Base-by-base conservation (phyloP, 176 grass and related monocot genomes). In the Oryza coarctata region DNA sequence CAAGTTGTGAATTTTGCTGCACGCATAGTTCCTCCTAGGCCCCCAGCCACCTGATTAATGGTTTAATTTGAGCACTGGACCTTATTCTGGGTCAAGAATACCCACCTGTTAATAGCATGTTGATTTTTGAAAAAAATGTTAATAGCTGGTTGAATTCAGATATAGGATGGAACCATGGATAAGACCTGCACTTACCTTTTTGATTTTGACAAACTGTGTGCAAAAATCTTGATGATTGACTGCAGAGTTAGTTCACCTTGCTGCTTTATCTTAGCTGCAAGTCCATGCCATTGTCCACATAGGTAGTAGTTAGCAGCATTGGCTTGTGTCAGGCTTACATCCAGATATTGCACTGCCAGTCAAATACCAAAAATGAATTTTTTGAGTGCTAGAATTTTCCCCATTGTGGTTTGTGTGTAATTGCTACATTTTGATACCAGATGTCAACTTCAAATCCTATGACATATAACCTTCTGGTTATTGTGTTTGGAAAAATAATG, bases 401-500 rank as follows among this genome's bases (percentile, higher is more conserved):
- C 41, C 9, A 49, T 71, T 62, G 30, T 22, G 31, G 6, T 61
- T 61, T 70, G 4, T 70, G 26, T 8, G 32, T 7, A 7, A 8
- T 61, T 61, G 17, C 79, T 60, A 13, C 50, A 26, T 69, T 17
- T 68, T 87, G 71, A 14, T 78, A 49, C 33, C 5, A 55, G 32
- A 55, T 10, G 58, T 63, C 33, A 80, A 77, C 13, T 71, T 71
- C 6, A 63, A 55, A 77, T 65, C 10, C 60, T 9, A 52, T 39
- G 9, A 32, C 27, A 32, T 40, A 11, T 63, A 20, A 26, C 26
- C 49, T 72, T 26, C 28, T 73, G 31, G 18, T 63, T 82, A 44
- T 3, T 82, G 67, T 82, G 27, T 61, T 82, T 82, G 13, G n/a
- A n/a, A n/a, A n/a, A n/a, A n/a, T 43, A 47, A 44, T 63, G 26